Evolutionary conservation across 345 rosid genomes (phyloP).

Genomic region (Anastatica hierochuntica): DNA sequence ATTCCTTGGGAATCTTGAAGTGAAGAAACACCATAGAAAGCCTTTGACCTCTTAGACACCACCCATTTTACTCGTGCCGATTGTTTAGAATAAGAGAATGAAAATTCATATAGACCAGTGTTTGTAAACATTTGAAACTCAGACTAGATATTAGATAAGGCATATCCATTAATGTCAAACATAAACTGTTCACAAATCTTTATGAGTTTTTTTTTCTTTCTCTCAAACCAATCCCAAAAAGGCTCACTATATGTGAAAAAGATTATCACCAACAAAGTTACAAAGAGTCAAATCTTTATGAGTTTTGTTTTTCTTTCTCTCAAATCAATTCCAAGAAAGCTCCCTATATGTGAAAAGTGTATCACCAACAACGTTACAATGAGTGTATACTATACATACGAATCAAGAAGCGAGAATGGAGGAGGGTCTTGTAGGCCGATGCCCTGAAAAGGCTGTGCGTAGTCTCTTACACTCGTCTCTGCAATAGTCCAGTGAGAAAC

Average conservation of each 20-base stretch:
- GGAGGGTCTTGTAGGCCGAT: conserved; percentile 17
- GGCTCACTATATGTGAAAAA: conserved; percentile 16
- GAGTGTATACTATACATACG: conserved; percentile 10
- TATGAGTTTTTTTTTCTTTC: not conserved
- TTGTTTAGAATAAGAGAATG: too few species aligned
- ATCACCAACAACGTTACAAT: conserved; percentile 19
- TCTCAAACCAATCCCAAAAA: conserved; percentile 9
- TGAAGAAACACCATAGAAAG: conserved; percentile 21
- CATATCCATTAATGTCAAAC: conserved; percentile 11
- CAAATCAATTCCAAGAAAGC: conserved; percentile 13
- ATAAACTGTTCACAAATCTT: conserved; percentile 15
- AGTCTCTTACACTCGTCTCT: conserved; percentile 41
- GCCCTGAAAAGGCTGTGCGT: conserved; percentile 31
- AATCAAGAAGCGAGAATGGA: conserved; percentile 21
- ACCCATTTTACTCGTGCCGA: too few species aligned
- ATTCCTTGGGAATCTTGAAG: conserved; percentile 39
- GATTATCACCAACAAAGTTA: conserved; percentile 13
- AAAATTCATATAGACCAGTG: too few species aligned
- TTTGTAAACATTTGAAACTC: not conserved
- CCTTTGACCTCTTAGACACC: conserved; percentile 20
- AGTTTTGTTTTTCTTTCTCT: not conserved
- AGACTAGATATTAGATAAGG: conserved; percentile 1
- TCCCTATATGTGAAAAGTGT: conserved; percentile 13
- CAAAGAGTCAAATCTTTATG: too few species aligned
- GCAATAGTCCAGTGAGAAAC: conserved; percentile 60